A percentile compares a stretch with the other conserved stretches of the same genome.
Conservation (phyloP, 768 basidiomycete species). For the Candolleomyces aberdarensis region DNA sequence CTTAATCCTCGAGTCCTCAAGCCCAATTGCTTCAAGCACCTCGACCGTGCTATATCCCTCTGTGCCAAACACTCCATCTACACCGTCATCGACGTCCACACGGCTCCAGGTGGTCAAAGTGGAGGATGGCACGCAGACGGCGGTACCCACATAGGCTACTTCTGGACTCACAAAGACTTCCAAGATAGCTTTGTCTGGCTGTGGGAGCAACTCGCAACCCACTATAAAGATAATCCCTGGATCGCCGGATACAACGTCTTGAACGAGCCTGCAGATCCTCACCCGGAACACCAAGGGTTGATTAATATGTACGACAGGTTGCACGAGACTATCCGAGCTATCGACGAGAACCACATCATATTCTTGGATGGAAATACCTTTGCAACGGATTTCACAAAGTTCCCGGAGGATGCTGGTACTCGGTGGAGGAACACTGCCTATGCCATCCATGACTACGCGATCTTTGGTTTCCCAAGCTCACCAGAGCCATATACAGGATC, state of each 20-base stretch:
- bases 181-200: constrained; percentile 76
- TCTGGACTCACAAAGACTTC: constrained; percentile 83
- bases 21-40: constrained; percentile 72
- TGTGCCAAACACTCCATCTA: constrained; percentile 75
- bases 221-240: constrained; percentile 75
- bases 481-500: constrained; percentile 55
- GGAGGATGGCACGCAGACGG: constrained; percentile 81
- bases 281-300: constrained; percentile 50
- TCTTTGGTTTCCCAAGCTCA: constrained; percentile 69
- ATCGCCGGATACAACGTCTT: constrained; percentile 83
- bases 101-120: constrained; percentile 72
- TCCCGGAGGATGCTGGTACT: constrained; percentile 52
- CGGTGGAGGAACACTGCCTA: constrained; percentile 71
- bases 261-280: constrained; percentile 76
- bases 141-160: constrained; percentile 61
- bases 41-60: constrained; percentile 74
- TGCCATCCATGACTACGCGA: constrained; percentile 74
- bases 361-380: constrained; percentile 86
- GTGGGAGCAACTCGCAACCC: constrained; percentile 69
- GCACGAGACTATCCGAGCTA: constrained; percentile 62
- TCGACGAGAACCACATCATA: constrained; percentile 68
- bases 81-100: constrained; percentile 79
- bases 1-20: constrained; percentile 78
- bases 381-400: constrained; percentile 72
- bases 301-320: constrained; percentile 65